Percentiles rank a stretch among this genome's conserved stretches.
phyloP scores from a whole-genome alignment of 1,284 basidiomycete genomes.

The Sanghuangporus weigelae region DNA sequence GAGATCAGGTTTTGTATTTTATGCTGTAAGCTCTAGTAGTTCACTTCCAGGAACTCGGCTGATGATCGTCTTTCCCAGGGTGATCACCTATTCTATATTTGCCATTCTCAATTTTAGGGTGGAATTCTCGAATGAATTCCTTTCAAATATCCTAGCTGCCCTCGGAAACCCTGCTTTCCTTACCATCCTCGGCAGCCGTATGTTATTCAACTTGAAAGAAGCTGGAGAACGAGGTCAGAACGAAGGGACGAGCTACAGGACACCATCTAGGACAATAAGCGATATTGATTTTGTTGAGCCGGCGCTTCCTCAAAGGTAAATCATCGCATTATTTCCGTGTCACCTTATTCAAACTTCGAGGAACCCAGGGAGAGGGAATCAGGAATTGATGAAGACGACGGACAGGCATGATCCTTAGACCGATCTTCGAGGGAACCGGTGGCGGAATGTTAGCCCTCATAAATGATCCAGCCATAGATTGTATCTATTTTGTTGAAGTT shows the following conservation, averaged over 20 bases:
- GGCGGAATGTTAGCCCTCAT: too few species aligned
- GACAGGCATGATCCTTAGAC: too few species aligned
- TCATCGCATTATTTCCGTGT: background rate
- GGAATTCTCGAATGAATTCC: background rate
- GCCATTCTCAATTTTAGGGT: background rate
- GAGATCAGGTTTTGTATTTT: background rate
- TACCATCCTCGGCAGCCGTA: too few species aligned
- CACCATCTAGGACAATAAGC: background rate
- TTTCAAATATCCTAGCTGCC: background rate
- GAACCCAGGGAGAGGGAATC: background rate
- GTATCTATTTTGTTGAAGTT: too few species aligned
- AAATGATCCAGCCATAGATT: too few species aligned
- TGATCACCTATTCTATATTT: background rate
- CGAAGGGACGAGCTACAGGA: background rate
- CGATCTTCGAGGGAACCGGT: too few species aligned
- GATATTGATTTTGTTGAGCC: background rate
- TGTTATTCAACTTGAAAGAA: too few species aligned
- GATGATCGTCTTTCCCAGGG: background rate
- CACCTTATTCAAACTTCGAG: background rate
- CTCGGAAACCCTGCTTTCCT: background rate
- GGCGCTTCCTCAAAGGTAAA: background rate
- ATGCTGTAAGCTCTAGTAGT: background rate
- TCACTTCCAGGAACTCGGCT: background rate
- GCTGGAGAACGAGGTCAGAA: too few species aligned
- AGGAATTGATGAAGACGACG: background rate